Evolutionary conservation across 2,329 filamentous ascomycete genomes (phyloP).

Genomic region (Claviceps citrina): DNA sequence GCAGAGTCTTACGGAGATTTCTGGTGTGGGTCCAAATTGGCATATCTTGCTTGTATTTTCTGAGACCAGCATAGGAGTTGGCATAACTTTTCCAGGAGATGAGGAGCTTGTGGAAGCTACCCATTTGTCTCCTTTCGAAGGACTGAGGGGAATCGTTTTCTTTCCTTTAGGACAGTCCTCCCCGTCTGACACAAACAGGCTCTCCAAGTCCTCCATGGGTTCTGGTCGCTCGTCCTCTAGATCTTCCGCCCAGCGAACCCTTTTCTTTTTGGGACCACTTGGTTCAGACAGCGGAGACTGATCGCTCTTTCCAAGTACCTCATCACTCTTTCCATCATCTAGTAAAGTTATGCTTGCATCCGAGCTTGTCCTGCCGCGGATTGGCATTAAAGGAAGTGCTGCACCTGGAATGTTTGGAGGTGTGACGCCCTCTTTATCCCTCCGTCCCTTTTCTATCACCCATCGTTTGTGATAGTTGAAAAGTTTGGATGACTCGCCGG

Average conservation of each 20-base stretch:
- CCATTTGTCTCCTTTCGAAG: not conserved
- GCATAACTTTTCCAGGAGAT: not conserved
- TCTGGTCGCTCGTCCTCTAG: not conserved
- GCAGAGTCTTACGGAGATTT: constrained; percentile 3
- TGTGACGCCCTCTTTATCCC: constrained; percentile 5
- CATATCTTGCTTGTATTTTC: constrained; percentile 5
- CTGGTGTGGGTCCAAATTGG: constrained; percentile 6
- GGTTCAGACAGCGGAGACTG: not conserved
- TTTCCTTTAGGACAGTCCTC: not conserved
- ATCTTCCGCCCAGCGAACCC: constrained; percentile 5
- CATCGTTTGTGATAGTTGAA: constrained; percentile 16
- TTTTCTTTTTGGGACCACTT: constrained; percentile 1
- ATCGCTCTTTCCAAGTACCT: not conserved
- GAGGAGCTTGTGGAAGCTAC: not conserved
- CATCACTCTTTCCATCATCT: not conserved
- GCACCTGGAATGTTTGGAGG: not conserved
- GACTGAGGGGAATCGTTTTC: not conserved
- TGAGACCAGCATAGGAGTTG: not conserved
- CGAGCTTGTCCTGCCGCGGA: not conserved
- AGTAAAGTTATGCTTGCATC: not conserved
- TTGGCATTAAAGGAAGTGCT: not conserved
- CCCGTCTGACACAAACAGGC: constrained; percentile 4
- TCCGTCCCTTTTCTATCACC: constrained; percentile 5
- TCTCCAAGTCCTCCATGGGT: not conserved
- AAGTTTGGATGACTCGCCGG: constrained; percentile 24